Base-by-base conservation (phyloP, 441 rosid genomes). In the Isatis lusitanica region DNA sequence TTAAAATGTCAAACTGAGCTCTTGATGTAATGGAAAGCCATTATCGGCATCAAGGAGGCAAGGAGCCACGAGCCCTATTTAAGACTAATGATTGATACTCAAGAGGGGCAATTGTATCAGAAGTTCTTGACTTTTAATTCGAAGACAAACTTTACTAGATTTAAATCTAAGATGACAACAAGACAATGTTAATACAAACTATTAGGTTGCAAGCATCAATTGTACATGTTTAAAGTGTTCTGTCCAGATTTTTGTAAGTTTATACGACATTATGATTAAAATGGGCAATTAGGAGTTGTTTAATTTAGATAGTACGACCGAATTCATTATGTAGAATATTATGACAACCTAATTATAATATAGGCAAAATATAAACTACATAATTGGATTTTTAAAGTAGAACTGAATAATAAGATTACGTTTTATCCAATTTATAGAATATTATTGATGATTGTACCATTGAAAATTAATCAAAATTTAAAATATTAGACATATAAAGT, bases 21-120 rank as follows among this genome's bases (percentile, higher is more conserved):
- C 55, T 64, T 64, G 64, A 53, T 63, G 64, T 53, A 21, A 28
- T 26, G 56, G 57, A 73, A 64, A 73, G 76, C 50, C 76, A 11
- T 43, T 63, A 53, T 28, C 24, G 43, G 13, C n/a, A 21, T 63
- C 28, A 52, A 72, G 31, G 63, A 71, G 69, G 46, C 53, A 71
- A 72, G 31, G 63, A 71, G 69, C 55, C 53, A 71, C 42, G 28
- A 33, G 38, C 63, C 55, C 44, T 53, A n/a, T 53, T 30, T 43
- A 31, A 50, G 7, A 12, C 46, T 12, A 52, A 52, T 28, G 58
- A 52, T 12, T 28, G 58, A 52, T 12, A 26, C 57, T 2, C 57
- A 52, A 24, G 59, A 28, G 74, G 28, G 73, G 17, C 46, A 53
- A 17, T 33, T 48, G 58, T 18, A 12, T 35, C 28, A 33, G 24